Base-by-base conservation (phyloP, 2,329 filamentous ascomycete species). In the Leptographium galeiforme region DNA sequence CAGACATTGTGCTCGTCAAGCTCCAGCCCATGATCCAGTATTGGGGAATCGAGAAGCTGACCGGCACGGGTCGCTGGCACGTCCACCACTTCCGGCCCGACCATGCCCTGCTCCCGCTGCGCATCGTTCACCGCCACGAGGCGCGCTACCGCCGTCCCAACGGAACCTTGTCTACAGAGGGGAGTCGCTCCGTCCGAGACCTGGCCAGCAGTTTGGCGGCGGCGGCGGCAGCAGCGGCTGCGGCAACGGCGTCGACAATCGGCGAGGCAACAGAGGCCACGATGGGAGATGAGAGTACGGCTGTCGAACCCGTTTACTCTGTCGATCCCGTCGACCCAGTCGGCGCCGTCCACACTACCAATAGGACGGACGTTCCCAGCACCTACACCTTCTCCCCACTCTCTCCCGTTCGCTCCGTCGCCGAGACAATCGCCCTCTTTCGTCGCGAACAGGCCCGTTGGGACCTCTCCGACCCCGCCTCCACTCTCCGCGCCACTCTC, bases 1-100 rank as follows among this genome's bases (percentile, higher is more conserved):
- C 58, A 1, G 53, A 58, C 34, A 59, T 59, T 53, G 55, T 59
- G 16, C 32, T 56, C 10, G 41, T 58, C 13, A 58, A 58, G 56
- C 44, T 53, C n/a, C 25, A 33, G 25, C 57, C 58, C 16, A 25
- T 44, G 25, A 56, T 58, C 34, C 48, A 55, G 10, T 59, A 59
- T 51, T 57, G 57, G 57, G 48, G 34, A 14, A 51, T 57, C 8
- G 56, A 59, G 34, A 56, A 54, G 41, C 55, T 58, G 10, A 59
- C 56, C 6, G 57, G 58, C 47, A 51, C 30, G 11, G 54, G 48
- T 11, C 25, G 53, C 18, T 59, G 58, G 58, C 58, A 59, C 44
- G 48, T 52, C 10, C 53, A 54, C 6, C 55, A 52, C 32, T 59
- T 56, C 12, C 41, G 50, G 18, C 40, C 50, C 6, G 44, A 50